These are phyloP conservation scores for Daldinia eschscholtzii DNA, from an alignment of 2,329 filamentous ascomycete genomes.

Conservation along the genomic window DNA sequence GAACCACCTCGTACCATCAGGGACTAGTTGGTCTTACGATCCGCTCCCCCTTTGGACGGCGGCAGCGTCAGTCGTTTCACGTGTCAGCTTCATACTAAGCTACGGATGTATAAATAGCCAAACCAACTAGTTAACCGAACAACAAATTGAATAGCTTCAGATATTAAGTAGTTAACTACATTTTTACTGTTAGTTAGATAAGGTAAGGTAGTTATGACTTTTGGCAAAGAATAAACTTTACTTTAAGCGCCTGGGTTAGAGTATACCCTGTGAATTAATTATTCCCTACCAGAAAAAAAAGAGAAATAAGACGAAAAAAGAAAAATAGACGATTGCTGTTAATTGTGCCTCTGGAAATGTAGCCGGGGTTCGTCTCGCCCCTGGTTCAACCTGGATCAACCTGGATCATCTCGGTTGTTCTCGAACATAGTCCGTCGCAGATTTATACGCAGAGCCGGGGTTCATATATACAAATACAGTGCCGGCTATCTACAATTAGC, in stretches of 20 bases:
- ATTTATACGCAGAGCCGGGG: background rate
- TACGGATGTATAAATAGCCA: background rate
- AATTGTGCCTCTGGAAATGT: background rate
- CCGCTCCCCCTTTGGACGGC: constrained; percentile 17
- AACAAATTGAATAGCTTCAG: background rate
- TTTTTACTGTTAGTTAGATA: background rate
- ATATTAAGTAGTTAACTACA: background rate
- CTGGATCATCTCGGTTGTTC: constrained; percentile 35
- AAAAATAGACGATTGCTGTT: background rate
- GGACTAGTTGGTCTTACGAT: constrained; percentile 29
- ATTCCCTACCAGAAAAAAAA: background rate
- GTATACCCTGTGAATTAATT: too few species aligned
- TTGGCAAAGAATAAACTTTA: too few species aligned
- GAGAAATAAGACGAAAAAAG: background rate
- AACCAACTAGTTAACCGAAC: background rate
- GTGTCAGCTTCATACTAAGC: background rate
- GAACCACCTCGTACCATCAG: constrained; percentile 38
- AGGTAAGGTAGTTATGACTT: too few species aligned
- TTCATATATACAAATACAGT: constrained; percentile 11
- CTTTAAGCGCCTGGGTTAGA: too few species aligned
- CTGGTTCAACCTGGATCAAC: constrained; percentile 39
- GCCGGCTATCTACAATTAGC: background rate
- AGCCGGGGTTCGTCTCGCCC: constrained; percentile 28
- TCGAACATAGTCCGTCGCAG: constrained; percentile 29
- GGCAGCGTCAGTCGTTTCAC: constrained; percentile 1